Evolutionary conservation across 1,139 yeast genomes (phyloP).

Genomic region (Candida labiduridarum): DNA sequence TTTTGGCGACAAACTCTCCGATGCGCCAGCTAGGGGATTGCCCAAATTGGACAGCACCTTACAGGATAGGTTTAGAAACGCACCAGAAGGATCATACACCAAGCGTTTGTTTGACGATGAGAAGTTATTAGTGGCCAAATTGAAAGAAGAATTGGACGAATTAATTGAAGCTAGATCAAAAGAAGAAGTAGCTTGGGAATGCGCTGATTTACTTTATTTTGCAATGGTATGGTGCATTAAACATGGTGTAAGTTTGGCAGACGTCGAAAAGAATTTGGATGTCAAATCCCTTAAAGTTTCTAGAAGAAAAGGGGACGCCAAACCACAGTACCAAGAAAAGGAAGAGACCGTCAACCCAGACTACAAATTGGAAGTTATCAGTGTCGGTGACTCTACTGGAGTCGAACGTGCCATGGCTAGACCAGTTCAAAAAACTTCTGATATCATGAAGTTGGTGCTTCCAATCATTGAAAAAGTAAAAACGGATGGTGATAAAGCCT

Average conservation of each 20-base stretch:
- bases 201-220: constrained; percentile 92
- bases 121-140: constrained; percentile 75
- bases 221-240: constrained; percentile 85
- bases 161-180: constrained; percentile 72
- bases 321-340: constrained; percentile 55
- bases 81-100: constrained; percentile 93
- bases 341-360: constrained; percentile 18
- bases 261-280: constrained; percentile 83
- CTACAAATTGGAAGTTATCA: constrained; percentile 66
- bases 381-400: constrained; percentile 47
- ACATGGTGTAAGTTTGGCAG: constrained; percentile 75
- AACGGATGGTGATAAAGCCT: constrained; percentile 79
- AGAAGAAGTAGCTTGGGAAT: constrained; percentile 90
- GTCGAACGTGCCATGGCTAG: constrained; percentile 67
- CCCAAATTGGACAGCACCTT: constrained; percentile 68
- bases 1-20: constrained; percentile 50
- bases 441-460: constrained; percentile 86
- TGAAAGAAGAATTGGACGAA: constrained; percentile 96
- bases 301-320: constrained; percentile 95
- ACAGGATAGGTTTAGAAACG: constrained; percentile 51
- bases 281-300: constrained; percentile 83
- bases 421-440: constrained; percentile 89
- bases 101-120: constrained; percentile 82
- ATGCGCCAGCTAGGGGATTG: constrained; percentile 63
- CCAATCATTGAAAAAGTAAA: constrained; percentile 86